Evolutionary conservation across 257 asterid species (phyloP).

Genomic region (Nicotiana tabacum): DNA sequence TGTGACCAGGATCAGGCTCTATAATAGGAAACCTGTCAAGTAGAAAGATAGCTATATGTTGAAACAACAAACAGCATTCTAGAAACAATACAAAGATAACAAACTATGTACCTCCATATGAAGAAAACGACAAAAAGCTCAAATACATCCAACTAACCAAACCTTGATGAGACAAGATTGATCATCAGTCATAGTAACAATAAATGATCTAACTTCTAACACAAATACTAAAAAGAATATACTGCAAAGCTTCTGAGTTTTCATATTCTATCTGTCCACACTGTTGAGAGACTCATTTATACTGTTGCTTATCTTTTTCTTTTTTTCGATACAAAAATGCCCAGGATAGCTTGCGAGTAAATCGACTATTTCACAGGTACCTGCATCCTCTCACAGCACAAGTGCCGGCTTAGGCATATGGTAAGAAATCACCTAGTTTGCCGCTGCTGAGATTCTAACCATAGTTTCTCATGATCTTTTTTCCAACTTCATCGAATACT

Average conservation of each 20-base stretch:
- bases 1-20: constrained; percentile 98
- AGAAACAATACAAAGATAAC: neutral
- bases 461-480: too few species aligned
- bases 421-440: neutral
- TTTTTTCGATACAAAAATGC: neutral
- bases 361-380: neutral
- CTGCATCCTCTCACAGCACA: neutral
- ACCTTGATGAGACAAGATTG: neutral
- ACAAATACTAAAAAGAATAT: neutral
- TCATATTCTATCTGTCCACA: neutral
- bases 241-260: neutral
- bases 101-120: neutral
- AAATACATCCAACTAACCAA: neutral
- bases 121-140: neutral
- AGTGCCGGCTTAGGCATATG: neutral
- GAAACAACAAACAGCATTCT: neutral
- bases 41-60: neutral
- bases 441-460: too few species aligned
- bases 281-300: neutral
- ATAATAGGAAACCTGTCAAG: constrained; percentile 77
- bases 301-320: neutral
- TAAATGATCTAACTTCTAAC: neutral
- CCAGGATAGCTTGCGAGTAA: neutral
- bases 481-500: too few species aligned
- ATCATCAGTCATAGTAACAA: neutral